phyloP scores from a whole-genome alignment of 345 rosid genomes.

The Ricinus communis region DNA sequence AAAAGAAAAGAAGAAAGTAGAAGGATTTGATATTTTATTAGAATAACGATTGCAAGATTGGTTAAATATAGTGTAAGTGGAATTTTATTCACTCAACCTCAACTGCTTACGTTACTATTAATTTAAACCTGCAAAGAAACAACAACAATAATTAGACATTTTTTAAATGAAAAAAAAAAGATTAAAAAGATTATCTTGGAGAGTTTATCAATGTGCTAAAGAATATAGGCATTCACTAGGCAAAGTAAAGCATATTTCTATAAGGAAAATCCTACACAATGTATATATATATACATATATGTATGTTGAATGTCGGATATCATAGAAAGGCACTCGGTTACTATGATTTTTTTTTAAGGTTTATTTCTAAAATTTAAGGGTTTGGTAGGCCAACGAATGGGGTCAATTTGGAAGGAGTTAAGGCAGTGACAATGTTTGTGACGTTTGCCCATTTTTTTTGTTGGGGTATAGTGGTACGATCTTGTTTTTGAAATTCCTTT shows the following conservation, averaged over 20 bases:
- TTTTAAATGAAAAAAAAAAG: neutral
- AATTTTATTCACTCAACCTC: neutral
- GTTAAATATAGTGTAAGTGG: neutral
- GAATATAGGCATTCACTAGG: constrained; percentile 20
- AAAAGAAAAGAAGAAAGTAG: too few relatives aligned
- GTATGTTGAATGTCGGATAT: neutral
- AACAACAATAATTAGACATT: too few relatives aligned
- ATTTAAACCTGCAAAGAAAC: neutral
- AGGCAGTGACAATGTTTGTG: constrained; percentile 4
- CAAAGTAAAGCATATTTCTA: constrained; percentile 10
- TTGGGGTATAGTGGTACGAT: neutral
- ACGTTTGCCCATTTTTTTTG: constrained; percentile 11
- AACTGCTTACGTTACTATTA: constrained; percentile 7
- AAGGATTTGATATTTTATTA: neutral
- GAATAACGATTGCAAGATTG: neutral
- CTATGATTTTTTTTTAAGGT: neutral
- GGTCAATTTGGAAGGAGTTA: constrained; percentile 5
- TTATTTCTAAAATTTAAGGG: neutral
- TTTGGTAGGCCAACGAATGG: constrained; percentile 37
- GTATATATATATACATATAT: neutral
- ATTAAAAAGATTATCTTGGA: constrained; percentile 14
- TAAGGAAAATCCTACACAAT: constrained; percentile 11
- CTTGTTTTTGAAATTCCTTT: too few relatives aligned
- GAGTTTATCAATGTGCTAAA: constrained; percentile 3
- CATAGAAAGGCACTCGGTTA: neutral